Conservation (phyloP, 2,329 filamentous ascomycete species). For the Xylaria sp. region DNA sequence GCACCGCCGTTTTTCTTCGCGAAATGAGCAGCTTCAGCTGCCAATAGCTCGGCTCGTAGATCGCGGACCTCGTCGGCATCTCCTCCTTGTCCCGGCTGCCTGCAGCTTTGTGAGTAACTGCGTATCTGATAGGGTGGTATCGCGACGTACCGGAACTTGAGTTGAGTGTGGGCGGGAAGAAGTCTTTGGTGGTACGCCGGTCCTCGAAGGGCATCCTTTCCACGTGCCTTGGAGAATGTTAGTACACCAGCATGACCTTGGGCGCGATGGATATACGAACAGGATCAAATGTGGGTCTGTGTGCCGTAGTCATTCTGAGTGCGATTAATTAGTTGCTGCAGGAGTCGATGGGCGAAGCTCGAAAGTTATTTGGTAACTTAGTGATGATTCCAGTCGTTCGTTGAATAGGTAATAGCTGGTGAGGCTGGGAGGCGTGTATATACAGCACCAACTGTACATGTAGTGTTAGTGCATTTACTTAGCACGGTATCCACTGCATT, state of each 20-base stretch:
- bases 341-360: background rate
- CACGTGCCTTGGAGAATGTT: constrained; percentile 71
- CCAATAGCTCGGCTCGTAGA: constrained; percentile 87
- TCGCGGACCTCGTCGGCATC: constrained; percentile 80
- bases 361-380: background rate
- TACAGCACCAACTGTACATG: background rate
- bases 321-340: background rate
- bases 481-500: background rate
- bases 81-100: constrained; percentile 89
- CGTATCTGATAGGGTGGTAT: background rate
- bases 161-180: constrained; percentile 89
- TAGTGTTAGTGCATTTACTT: background rate
- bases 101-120: constrained; percentile 43
- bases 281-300: constrained; percentile 95
- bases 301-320: constrained; percentile 70
- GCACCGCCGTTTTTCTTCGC: constrained; percentile 80
- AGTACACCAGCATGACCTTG: constrained; percentile 7
- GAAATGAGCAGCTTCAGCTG: constrained; percentile 87
- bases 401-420: background rate
- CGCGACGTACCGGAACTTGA: constrained; percentile 78
- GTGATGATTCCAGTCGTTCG: background rate
- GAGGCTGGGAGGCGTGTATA: background rate
- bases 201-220: constrained; percentile 93
- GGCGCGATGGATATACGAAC: constrained; percentile 59
- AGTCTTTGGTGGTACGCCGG: constrained; percentile 96